Conservation (phyloP, 345 rosid species). For the Microthlaspi erraticum region DNA sequence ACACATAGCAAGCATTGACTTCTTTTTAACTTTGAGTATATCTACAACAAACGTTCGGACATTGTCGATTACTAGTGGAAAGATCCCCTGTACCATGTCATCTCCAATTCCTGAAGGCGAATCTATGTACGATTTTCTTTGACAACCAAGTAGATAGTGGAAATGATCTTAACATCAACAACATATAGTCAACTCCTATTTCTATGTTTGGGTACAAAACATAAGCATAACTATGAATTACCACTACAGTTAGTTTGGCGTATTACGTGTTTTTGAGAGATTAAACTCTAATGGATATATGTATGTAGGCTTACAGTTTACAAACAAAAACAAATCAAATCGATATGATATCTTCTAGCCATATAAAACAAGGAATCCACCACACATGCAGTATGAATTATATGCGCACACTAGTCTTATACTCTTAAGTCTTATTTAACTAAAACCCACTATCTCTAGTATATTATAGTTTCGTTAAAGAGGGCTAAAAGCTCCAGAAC, state of each 20-base stretch:
- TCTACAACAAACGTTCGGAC: background rate
- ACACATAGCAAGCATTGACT: too few species aligned
- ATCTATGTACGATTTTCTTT: background rate
- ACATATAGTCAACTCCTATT: constrained; percentile 1
- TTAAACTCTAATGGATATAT: background rate
- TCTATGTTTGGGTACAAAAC: background rate
- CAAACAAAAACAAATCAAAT: too few species aligned
- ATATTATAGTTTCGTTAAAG: too few species aligned
- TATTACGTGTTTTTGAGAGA: background rate
- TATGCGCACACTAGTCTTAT: too few species aligned
- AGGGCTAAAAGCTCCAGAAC: too few species aligned
- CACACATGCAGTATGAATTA: too few species aligned
- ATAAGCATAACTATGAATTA: background rate
- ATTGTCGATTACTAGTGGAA: background rate
- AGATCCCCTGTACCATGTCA: background rate
- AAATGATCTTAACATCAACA: background rate
- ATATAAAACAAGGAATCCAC: too few species aligned
- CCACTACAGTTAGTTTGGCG: background rate
- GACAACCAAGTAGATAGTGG: background rate
- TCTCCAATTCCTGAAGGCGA: background rate
- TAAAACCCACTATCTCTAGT: too few species aligned
- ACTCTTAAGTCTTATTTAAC: too few species aligned
- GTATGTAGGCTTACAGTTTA: too few species aligned
- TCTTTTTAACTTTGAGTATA: background rate
- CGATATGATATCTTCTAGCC: too few species aligned